These are phyloP conservation scores for Boletus subcaerulescens DNA, from an alignment of 768 basidiomycete species.

Conservation along the genomic window DNA sequence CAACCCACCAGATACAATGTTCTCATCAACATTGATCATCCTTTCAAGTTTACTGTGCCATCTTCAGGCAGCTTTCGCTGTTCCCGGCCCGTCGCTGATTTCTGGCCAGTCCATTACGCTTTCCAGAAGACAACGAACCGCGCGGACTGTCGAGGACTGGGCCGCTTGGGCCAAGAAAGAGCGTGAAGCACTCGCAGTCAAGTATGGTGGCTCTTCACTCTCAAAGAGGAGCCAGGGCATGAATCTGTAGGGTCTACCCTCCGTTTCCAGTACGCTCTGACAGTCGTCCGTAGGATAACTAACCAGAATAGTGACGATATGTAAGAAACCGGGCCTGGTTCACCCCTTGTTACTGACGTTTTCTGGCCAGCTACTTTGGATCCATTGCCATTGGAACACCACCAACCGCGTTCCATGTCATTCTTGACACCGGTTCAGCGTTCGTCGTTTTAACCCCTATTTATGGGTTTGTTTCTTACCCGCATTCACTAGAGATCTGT, in stretches of 20 bases:
- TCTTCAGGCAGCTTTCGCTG: slow-evolving; percentile 8
- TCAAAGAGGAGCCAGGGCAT: slow-evolving; percentile 47
- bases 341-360: slow-evolving; percentile 5
- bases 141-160: slow-evolving; percentile 38
- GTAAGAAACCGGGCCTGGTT: slow-evolving; percentile 34
- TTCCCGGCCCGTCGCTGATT: slow-evolving; percentile 2
- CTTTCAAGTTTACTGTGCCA: slow-evolving; percentile 12
- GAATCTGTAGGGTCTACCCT: slow-evolving; percentile 44
- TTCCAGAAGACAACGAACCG: slow-evolving; percentile 9
- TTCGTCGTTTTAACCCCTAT: slow-evolving; percentile 23
- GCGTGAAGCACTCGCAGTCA: slow-evolving; percentile 39
- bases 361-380: slow-evolving; percentile 58
- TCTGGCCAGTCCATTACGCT: slow-evolving; percentile 27
- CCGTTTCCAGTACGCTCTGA: neutral
- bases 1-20: slow-evolving; percentile 12
- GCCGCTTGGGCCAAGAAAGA: slow-evolving; percentile 54
- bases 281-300: slow-evolving; percentile 41
- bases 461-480: neutral
- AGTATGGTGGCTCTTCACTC: slow-evolving; percentile 40
- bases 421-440: slow-evolving; percentile 89
- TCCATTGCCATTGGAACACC: slow-evolving; percentile 83
- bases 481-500: slow-evolving; percentile 60
- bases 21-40: slow-evolving; percentile 3
- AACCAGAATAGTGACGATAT: slow-evolving; percentile 68
- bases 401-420: slow-evolving; percentile 73